These are phyloP conservation scores for Saccharomyces mikatae DNA, from an alignment of 805 yeast genomes.

Conservation along the genomic window DNA sequence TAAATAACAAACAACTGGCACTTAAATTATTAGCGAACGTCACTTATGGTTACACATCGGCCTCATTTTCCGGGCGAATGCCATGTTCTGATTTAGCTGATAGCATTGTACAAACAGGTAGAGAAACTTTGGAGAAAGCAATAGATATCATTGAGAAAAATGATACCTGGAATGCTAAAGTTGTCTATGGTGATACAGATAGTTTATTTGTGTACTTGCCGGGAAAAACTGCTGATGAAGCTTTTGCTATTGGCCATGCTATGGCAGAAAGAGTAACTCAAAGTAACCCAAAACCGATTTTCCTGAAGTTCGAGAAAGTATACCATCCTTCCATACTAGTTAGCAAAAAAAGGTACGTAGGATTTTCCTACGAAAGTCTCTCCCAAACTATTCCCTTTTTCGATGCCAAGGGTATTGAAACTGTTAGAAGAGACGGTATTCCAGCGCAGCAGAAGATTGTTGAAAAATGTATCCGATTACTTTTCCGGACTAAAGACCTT, in stretches of 20 bases:
- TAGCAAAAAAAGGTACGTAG: constrained; percentile 88
- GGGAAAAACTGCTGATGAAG: constrained; percentile 67
- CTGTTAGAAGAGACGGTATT: constrained; percentile 88
- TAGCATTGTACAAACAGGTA: constrained; percentile 82
- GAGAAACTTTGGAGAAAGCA: constrained; percentile 73
- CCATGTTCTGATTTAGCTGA: constrained; percentile 95
- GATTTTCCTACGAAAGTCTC: constrained; percentile 61
- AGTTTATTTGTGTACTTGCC: constrained; percentile 87
- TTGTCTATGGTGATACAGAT: constrained; percentile 96
- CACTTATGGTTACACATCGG: constrained; percentile 92
- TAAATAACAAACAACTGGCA: constrained; percentile 76
- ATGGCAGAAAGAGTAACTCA: constrained; percentile 60
- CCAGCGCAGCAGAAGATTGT: constrained; percentile 84
- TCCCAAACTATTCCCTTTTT: constrained; percentile 54
- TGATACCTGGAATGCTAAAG: constrained; percentile 72
- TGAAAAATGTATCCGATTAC: constrained; percentile 54
- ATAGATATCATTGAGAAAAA: constrained; percentile 56
- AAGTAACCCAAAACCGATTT: constrained; percentile 71
- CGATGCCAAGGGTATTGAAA: constrained; percentile 96
- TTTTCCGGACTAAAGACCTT: constrained; percentile 68
- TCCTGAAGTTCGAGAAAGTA: constrained; percentile 83
- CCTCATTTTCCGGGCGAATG: constrained; percentile 94
- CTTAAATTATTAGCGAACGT: constrained; percentile 88
- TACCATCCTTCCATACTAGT: constrained; percentile 78
- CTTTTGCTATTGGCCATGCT: constrained; percentile 64